A percentile compares a stretch with the other conserved stretches of the same genome.
Conservation (phyloP, 352 stramenopile species). For the Phytophthora parvispora region DNA sequence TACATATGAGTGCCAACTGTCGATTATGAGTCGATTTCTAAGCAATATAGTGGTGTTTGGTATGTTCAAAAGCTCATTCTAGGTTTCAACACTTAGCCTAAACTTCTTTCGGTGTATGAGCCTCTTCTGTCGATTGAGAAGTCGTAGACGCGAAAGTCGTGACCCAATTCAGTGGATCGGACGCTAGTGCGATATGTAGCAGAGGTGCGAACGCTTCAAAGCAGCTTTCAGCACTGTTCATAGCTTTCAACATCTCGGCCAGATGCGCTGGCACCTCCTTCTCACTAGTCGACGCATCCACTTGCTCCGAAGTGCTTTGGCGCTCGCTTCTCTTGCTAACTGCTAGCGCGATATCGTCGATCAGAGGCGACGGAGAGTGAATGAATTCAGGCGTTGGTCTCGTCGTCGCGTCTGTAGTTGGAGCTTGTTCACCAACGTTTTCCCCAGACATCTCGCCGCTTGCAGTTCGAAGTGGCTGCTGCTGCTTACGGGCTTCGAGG, state of each 20-base stretch:
- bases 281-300: not conserved
- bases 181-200: constrained; percentile 33
- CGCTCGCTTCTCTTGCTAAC: not conserved
- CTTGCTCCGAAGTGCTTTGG: constrained; percentile 7
- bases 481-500: constrained; percentile 4
- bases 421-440: constrained; percentile 1
- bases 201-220: constrained; percentile 45
- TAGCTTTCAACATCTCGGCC: constrained; percentile 24
- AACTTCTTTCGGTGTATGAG: no score
- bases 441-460: not conserved
- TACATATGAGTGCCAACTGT: not conserved
- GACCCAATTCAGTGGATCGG: constrained; percentile 28
- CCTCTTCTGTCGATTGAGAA: no score
- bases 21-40: no score
- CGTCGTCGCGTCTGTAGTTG: not conserved
- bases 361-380: not conserved
- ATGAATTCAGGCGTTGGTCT: not conserved
- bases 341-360: not conserved
- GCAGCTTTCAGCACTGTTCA: constrained; percentile 35
- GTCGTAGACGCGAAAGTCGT: constrained; percentile 10
- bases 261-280: constrained; percentile 1
- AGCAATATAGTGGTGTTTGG: no score
- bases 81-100: no score
- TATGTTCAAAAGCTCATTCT: no score
- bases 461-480: constrained; percentile 19